Evolutionary conservation across 345 rosid species (phyloP).

Genomic region (Sisymbrium altissimum): DNA sequence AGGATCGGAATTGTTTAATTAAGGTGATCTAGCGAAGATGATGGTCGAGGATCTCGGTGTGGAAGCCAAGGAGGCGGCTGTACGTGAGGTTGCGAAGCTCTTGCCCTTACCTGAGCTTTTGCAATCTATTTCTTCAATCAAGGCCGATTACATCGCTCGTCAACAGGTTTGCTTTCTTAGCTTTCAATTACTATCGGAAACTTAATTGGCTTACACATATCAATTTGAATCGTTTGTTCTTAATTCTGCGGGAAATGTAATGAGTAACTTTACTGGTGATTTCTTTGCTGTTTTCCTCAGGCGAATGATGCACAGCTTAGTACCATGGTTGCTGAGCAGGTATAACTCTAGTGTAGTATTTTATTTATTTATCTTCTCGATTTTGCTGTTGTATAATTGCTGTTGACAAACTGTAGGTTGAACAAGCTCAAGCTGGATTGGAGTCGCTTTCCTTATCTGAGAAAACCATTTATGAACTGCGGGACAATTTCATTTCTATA

Average conservation of each 20-base stretch:
- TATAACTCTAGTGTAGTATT: background rate
- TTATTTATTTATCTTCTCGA: background rate
- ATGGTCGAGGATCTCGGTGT: slow-evolving; percentile 96
- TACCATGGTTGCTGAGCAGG: slow-evolving; percentile 99
- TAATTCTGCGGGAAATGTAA: background rate
- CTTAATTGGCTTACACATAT: background rate
- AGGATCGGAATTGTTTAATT: slow-evolving; percentile 14
- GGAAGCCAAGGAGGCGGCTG: slow-evolving; percentile 98
- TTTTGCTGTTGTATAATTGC: background rate
- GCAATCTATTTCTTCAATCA: slow-evolving; percentile 75
- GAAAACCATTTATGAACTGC: slow-evolving; percentile 64
- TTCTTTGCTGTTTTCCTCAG: slow-evolving; percentile 33
- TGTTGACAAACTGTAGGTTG: slow-evolving; percentile 55
- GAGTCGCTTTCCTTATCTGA: slow-evolving; percentile 71
- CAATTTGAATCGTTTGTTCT: background rate
- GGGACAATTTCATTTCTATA: slow-evolving; percentile 77
- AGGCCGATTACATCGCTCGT: slow-evolving; percentile 91
- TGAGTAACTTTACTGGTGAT: background rate
- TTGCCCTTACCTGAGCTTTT: slow-evolving; percentile 85
- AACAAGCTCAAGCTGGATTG: slow-evolving; percentile 82
- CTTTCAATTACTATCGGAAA: background rate
- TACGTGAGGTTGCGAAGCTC: slow-evolving; percentile 96
- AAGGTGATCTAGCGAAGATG: slow-evolving; percentile 44
- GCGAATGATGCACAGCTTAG: slow-evolving; percentile 99
- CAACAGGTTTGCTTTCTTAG: slow-evolving; percentile 60